These are phyloP conservation scores for Periglandula ipomoeae DNA, from an alignment of 2,329 filamentous ascomycete species.

Conservation along the genomic window DNA sequence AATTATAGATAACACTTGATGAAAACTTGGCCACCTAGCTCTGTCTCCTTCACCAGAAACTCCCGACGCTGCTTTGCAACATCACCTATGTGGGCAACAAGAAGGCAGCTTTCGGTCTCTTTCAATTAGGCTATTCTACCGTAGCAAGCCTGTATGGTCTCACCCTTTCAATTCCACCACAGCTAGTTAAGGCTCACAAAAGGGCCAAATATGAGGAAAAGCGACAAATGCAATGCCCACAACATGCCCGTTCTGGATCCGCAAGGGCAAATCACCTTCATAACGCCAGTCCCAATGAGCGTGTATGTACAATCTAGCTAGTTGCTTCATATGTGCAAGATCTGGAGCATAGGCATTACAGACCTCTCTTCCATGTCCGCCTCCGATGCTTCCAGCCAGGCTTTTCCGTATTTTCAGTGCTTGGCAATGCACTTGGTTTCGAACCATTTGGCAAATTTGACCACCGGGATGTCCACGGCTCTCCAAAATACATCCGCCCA, in stretches of 20 bases:
- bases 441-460: conserved; percentile 47
- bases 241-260: too few relatives aligned
- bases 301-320: not conserved
- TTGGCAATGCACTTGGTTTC: conserved; percentile 34
- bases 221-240: too few relatives aligned
- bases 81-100: too few relatives aligned
- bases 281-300: not conserved
- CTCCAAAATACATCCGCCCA: conserved; percentile 48
- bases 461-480: conserved; percentile 44
- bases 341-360: not conserved
- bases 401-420: conserved; percentile 7
- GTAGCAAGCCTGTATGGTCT: too few relatives aligned
- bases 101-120: too few relatives aligned
- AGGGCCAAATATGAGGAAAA: too few relatives aligned
- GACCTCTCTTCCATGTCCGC: not conserved
- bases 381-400: not conserved
- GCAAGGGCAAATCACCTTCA: not conserved
- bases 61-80: too few relatives aligned
- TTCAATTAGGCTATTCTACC: too few relatives aligned
- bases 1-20: too few relatives aligned
- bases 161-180: not conserved
- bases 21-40: too few relatives aligned
- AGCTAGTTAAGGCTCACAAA: too few relatives aligned
- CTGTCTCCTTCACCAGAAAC: too few relatives aligned
- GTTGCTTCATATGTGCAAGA: not conserved